Conservation (phyloP, 257 asterid species). For the Linaria vulgaris region DNA sequence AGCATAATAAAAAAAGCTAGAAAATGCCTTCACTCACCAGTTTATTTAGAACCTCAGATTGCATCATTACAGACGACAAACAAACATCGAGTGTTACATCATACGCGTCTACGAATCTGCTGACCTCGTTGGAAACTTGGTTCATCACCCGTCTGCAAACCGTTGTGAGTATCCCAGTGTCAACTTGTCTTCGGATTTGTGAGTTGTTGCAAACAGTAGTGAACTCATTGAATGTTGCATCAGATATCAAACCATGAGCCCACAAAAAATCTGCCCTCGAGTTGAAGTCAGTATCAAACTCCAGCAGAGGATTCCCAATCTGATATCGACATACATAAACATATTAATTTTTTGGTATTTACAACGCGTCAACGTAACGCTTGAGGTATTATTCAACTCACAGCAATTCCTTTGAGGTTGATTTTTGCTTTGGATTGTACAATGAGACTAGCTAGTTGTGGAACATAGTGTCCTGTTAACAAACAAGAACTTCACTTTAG, state of each 20-base stretch:
- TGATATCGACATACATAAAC: constrained; percentile 28
- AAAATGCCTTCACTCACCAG: constrained; percentile 31
- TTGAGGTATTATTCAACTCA: constrained; percentile 27
- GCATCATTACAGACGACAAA: constrained; percentile 50
- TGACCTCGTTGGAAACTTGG: constrained; percentile 39
- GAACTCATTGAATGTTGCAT: constrained; percentile 42
- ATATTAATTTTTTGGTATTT: background rate
- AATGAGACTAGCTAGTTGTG: constrained; percentile 48
- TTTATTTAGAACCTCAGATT: constrained; percentile 50
- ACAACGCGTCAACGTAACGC: background rate
- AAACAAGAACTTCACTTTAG: constrained; percentile 8
- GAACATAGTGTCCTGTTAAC: constrained; percentile 53
- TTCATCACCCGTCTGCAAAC: constrained; percentile 35
- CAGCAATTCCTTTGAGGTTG: constrained; percentile 60
- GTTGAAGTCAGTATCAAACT: constrained; percentile 57
- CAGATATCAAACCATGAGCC: constrained; percentile 89
- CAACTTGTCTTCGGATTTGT: constrained; percentile 39
- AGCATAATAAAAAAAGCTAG: background rate
- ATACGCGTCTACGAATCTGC: constrained; percentile 44
- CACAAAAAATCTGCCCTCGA: constrained; percentile 61
- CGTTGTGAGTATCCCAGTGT: constrained; percentile 29
- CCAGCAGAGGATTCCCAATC: constrained; percentile 87
- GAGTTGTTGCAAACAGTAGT: constrained; percentile 61
- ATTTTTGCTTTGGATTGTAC: constrained; percentile 42
- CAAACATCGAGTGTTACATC: constrained; percentile 83